Evolutionary conservation across 371 early-diverging fungal species (phyloP).

Genomic region (Mortierella sp.): DNA sequence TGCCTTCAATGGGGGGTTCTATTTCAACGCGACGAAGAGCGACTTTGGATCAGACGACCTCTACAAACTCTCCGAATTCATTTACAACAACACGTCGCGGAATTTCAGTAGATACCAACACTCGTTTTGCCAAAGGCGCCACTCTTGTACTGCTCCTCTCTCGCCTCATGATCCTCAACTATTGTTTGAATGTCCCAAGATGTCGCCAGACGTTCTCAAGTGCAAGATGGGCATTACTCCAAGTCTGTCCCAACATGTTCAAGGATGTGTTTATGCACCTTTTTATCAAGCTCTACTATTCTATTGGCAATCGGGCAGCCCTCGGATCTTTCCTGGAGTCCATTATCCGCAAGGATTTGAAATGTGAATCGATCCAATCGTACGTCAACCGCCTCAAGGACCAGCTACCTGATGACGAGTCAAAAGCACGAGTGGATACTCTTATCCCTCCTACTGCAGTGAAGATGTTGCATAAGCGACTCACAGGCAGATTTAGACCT

Average conservation of each 20-base stretch:
- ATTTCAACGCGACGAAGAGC: constrained; percentile 18
- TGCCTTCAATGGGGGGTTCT: constrained; percentile 26
- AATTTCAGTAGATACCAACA: not conserved
- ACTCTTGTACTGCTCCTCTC: constrained; percentile 29
- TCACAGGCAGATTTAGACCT: constrained; percentile 19
- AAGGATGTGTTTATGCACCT: constrained; percentile 14
- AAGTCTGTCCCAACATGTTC: constrained; percentile 31
- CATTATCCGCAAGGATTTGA: constrained; percentile 9
- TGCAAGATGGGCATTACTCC: constrained; percentile 25
- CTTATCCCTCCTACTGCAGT: constrained; percentile 20
- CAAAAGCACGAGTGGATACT: constrained; percentile 18
- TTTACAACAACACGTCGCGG: constrained; percentile 13
- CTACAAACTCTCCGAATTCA: constrained; percentile 3
- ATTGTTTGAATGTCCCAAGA: constrained; percentile 14
- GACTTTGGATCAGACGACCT: constrained; percentile 25
- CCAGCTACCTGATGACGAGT: constrained; percentile 19
- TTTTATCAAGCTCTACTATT: not conserved
- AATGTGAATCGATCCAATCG: constrained; percentile 5
- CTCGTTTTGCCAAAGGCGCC: constrained; percentile 11
- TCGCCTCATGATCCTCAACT: constrained; percentile 20
- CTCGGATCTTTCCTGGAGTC: not conserved
- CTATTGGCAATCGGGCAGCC: not conserved
- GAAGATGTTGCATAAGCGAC: constrained; percentile 18
- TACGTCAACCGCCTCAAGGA: constrained; percentile 24
- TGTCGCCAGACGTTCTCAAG: constrained; percentile 29